Evolutionary conservation across 2,329 filamentous ascomycete genomes (phyloP).

Genomic region (Ceratocystis diversiconidia): DNA sequence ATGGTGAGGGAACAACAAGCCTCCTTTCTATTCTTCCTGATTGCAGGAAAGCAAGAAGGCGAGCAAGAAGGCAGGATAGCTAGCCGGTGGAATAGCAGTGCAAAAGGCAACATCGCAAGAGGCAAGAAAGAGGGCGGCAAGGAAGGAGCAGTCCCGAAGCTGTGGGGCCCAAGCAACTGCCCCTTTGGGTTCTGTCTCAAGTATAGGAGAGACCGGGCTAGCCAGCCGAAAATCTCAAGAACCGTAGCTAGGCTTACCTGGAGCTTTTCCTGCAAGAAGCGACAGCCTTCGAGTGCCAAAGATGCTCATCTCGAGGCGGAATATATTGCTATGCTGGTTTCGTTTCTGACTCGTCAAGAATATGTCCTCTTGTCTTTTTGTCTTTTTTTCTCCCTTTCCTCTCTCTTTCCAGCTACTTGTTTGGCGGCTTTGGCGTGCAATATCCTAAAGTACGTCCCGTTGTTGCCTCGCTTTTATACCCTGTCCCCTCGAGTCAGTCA

Average conservation of each 20-base stretch:
- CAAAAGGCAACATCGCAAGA: background rate
- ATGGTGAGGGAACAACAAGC: background rate
- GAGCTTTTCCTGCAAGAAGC: background rate
- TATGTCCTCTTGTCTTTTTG: background rate
- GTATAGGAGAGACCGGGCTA: background rate
- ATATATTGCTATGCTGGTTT: background rate
- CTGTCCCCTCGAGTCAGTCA: background rate
- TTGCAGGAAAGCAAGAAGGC: background rate
- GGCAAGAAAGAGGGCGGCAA: background rate
- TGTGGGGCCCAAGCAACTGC: background rate
- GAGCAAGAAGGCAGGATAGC: background rate
- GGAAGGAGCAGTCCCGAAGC: background rate
- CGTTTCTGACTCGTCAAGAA: background rate
- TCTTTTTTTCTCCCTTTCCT: background rate
- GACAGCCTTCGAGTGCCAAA: slow-evolving; percentile 2
- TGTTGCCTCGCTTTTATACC: background rate
- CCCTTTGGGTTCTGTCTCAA: background rate
- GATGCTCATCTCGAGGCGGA: background rate
- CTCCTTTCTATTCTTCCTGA: background rate
- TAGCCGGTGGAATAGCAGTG: background rate
- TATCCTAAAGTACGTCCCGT: background rate
- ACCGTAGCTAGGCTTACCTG: background rate
- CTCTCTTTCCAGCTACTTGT: background rate
- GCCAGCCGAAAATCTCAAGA: background rate
- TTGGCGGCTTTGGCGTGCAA: background rate